phyloP scores from a whole-genome alignment of 768 basidiomycete species.

The Coprinopsis sp. region DNA sequence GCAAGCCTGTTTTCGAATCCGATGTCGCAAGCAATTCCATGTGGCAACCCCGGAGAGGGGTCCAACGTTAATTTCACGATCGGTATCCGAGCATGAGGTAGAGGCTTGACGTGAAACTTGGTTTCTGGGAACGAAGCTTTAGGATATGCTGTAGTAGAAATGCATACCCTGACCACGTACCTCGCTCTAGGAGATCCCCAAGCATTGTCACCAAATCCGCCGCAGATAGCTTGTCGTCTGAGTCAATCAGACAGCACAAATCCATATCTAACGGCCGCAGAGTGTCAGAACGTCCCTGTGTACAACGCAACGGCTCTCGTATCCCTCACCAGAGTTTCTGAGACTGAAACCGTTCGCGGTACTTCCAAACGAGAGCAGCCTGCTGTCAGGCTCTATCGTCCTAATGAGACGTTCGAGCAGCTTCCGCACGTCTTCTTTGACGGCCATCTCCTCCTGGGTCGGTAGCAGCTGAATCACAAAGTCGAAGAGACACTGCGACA shows the following conservation, averaged over 20 bases:
- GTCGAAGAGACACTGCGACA: conserved; percentile 88
- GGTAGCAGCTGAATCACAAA: conserved; percentile 92
- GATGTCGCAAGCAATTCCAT: conserved; percentile 96
- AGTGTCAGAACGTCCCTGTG: too few species aligned
- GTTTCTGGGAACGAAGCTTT: conserved; percentile 55
- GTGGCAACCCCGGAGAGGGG: conserved; percentile 73
- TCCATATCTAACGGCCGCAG: conserved; percentile 83
- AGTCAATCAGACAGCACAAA: conserved; percentile 93
- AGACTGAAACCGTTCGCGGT: conserved; percentile 97
- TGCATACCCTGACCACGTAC: conserved; percentile 40
- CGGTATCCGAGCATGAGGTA: conserved; percentile 96
- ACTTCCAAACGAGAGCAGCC: conserved; percentile 90
- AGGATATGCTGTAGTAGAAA: conserved; percentile 2
- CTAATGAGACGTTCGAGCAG: conserved; percentile 92
- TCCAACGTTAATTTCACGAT: conserved; percentile 96
- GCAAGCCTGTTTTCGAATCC: conserved; percentile 98
- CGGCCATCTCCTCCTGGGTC: conserved; percentile 81
- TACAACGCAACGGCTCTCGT: too few species aligned
- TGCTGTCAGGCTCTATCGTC: conserved; percentile 89
- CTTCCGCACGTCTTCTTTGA: conserved; percentile 95
- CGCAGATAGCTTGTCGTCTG: conserved; percentile 71
- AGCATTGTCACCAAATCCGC: conserved; percentile 92
- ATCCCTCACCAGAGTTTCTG: conserved; percentile 77
- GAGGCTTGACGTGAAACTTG: conserved; percentile 91
- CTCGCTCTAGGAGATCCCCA: conserved; percentile 88